Conservation (phyloP, 768 basidiomycete genomes). For the Lactarius vividus region DNA sequence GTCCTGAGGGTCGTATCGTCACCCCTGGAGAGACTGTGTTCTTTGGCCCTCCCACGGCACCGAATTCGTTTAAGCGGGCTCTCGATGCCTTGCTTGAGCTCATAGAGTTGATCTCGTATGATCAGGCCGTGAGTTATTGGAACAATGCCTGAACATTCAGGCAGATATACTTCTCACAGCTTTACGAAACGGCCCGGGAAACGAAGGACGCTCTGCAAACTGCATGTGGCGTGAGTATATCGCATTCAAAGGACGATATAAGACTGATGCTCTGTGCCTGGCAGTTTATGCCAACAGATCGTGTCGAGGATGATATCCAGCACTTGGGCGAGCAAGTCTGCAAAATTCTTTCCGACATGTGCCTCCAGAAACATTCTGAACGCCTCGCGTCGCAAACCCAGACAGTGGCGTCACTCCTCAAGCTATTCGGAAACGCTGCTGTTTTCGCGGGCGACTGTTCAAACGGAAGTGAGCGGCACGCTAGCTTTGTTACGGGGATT, state of each 20-base stretch:
- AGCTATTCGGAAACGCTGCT: constrained; percentile 10
- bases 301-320: constrained; percentile 1
- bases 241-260: background rate
- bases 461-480: background rate
- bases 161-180: background rate
- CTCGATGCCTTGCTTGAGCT: constrained; percentile 6
- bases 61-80: constrained; percentile 3
- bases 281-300: constrained; percentile 2
- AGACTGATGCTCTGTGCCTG: too few relatives aligned
- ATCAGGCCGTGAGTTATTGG: background rate
- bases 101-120: background rate
- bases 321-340: constrained; percentile 10
- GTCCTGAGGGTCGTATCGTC: background rate
- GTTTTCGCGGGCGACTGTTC: constrained; percentile 16
- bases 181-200: background rate
- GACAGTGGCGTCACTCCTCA: background rate
- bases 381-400: background rate
- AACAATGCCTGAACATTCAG: background rate
- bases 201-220: background rate
- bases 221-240: constrained; percentile 8
- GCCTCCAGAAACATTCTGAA: background rate
- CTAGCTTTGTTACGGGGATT: background rate
- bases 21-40: background rate
- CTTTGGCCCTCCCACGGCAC: constrained; percentile 4
- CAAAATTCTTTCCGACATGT: constrained; percentile 1